Conservation (phyloP, 306 rosid species). For the Gastrolobium villosum region DNA sequence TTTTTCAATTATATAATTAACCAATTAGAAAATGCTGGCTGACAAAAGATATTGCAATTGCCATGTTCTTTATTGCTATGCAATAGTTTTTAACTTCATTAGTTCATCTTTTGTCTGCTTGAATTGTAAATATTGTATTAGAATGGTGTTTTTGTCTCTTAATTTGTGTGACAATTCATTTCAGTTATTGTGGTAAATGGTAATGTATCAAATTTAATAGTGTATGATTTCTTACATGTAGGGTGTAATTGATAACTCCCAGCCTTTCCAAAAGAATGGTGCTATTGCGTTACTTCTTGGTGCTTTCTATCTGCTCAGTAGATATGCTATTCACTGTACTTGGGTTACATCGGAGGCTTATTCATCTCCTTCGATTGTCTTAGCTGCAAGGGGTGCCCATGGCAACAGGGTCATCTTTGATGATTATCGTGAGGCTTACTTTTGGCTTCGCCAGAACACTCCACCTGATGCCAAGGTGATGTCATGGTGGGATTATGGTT, state of each 20-base stretch:
- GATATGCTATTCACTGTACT: conserved; percentile 95
- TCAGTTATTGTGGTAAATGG: conserved; percentile 35
- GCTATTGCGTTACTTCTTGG: conserved; percentile 86
- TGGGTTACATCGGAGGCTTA: conserved; percentile 99
- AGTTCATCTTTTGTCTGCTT: conserved; percentile 18
- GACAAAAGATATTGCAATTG: conserved; percentile 5
- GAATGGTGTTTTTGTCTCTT: conserved; percentile 25
- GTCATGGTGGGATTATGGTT: conserved; percentile 99
- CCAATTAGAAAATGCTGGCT: neutral
- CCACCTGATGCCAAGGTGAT: conserved; percentile 97
- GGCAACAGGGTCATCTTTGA: conserved; percentile 96
- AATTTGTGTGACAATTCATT: neutral
- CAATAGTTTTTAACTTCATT: conserved; percentile 24
- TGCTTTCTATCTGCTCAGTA: conserved; percentile 93
- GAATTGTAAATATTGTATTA: conserved; percentile 16
- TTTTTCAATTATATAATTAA: conserved; percentile 27
- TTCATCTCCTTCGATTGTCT: conserved; percentile 98
- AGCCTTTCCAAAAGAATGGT: conserved; percentile 95
- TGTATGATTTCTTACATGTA: conserved; percentile 55
- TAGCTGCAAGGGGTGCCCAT: conserved; percentile 99
- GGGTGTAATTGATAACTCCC: conserved; percentile 90
- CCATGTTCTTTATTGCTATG: conserved; percentile 30
- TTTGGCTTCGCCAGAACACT: conserved; percentile 98
- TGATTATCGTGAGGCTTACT: conserved; percentile 99
- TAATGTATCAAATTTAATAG: conserved; percentile 26